phyloP scores from a whole-genome alignment of 2,329 filamentous ascomycete genomes.

The Keithomyces neogunnii region DNA sequence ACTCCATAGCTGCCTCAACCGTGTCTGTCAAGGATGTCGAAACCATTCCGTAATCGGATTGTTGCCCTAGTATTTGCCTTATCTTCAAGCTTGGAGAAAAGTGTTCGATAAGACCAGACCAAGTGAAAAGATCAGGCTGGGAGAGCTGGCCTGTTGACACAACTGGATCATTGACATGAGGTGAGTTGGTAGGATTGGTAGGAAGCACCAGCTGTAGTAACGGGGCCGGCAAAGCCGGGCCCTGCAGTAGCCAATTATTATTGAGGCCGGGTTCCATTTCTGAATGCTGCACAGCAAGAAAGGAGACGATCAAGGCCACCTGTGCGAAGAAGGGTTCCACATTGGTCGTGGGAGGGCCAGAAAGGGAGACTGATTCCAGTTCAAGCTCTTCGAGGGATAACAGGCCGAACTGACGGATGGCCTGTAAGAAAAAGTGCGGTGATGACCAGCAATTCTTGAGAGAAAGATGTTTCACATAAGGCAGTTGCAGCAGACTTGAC shows the following conservation, averaged over 20 bases:
- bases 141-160: constrained; percentile 5
- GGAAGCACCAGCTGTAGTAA: background rate
- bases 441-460: constrained; percentile 63
- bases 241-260: no score
- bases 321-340: constrained; percentile 12
- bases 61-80: background rate
- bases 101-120: constrained; percentile 33
- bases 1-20: background rate
- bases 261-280: no score
- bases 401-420: constrained; percentile 39
- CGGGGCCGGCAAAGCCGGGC: background rate
- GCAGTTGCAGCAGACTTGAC: constrained; percentile 40
- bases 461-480: constrained; percentile 48
- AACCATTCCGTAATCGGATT: background rate
- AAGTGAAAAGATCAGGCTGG: constrained; percentile 25
- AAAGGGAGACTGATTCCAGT: constrained; percentile 58
- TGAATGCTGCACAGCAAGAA: background rate
- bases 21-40: background rate
- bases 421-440: constrained; percentile 45
- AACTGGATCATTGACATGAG: background rate
- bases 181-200: background rate
- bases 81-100: constrained; percentile 30
- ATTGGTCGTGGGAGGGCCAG: constrained; percentile 30
- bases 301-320: background rate
- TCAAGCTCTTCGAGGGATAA: constrained; percentile 42